Conservation (phyloP, 1,284 basidiomycete species). For the Pseudozyma hubeiensis region DNA sequence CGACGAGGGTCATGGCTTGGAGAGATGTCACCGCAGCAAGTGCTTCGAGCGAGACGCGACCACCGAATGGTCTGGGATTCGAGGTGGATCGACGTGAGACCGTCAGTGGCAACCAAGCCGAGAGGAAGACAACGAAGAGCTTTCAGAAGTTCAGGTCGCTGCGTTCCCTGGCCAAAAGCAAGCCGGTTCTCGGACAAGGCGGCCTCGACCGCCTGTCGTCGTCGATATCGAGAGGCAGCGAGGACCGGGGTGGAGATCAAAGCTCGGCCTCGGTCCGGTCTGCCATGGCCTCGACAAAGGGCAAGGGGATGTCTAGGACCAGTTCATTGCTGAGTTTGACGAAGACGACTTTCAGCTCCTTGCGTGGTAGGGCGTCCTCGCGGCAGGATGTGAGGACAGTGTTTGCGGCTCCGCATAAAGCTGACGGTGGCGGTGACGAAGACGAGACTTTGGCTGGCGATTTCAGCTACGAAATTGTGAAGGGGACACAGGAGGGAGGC, state of each 20-base stretch:
- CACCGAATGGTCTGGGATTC: too few relatives aligned
- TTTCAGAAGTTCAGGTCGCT: constrained; percentile 27
- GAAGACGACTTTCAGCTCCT: constrained; percentile 15
- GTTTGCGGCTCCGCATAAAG: neutral
- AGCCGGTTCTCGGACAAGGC: neutral
- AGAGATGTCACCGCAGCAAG: constrained; percentile 9
- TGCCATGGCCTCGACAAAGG: neutral
- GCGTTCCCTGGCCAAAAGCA: constrained; percentile 8
- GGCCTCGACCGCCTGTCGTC: too few relatives aligned
- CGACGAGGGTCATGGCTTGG: constrained; percentile 26
- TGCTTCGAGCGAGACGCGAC: neutral
- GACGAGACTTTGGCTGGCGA: constrained; percentile 13
- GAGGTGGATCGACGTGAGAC: too few relatives aligned
- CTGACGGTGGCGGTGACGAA: neutral
- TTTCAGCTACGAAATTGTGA: constrained; percentile 37
- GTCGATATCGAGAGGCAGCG: too few relatives aligned
- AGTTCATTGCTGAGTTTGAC: constrained; percentile 32
- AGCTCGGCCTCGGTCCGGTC: too few relatives aligned
- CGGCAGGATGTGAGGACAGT: constrained; percentile 1
- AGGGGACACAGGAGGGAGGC: neutral
- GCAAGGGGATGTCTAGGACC: constrained; percentile 13
- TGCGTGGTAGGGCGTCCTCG: constrained; percentile 8
- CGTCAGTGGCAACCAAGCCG: neutral
- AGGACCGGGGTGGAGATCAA: too few relatives aligned
- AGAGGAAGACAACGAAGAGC: constrained; percentile 4